Base-by-base conservation (phyloP, 805 yeast species). In the Cyberlindnera mississippiensis region DNA sequence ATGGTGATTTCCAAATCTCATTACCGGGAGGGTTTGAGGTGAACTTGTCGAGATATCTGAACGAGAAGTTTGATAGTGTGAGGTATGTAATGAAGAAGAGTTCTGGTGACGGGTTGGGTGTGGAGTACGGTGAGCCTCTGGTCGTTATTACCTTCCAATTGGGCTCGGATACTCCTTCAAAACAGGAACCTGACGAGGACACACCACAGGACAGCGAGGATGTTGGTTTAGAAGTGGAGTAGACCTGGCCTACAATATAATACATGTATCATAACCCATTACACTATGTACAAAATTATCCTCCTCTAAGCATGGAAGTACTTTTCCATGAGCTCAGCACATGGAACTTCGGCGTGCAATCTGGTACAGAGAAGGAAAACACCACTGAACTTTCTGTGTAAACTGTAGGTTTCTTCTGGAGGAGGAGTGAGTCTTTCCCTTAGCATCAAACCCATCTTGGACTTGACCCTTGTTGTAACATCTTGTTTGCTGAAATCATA, bases 391-490 rank as follows among this genome's bases (percentile, higher is more conserved):
- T 93, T 93, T 56, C 99, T 74, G 65, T 93, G 99, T 53, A 93
- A 70, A n/a, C 96, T 85, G 61, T 93, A 93, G 0, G 99, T 93
- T 63, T 93, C 99, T 57, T 93, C 98, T 2, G 99, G 99, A 12
- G 99, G 99, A 4, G 99, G 97, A 3, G 96, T 79, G 47, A 93
- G 69, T 52, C 99, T 77, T 63, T 93, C 96, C 46, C 82, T 77
- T 47, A 93, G 72, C 99, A 93, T 93, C 40, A 90, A 67, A 2
- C 88, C 81, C 51, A 93, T 87, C 56, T 90, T 89, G 3, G 78
- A 82, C 50, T 96, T 76, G 17, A 93, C 96, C 49, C 98, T 76
- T 51, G 88, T 96, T 6, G 98, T 89, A 33, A 93, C 91, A 12
- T 96, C 90, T 63, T 93, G 99, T 42, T 76, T 68, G 20, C 75